Evolutionary conservation across 2,329 filamentous ascomycete genomes (phyloP).

Genomic region (Xylariomycetidae sp.): DNA sequence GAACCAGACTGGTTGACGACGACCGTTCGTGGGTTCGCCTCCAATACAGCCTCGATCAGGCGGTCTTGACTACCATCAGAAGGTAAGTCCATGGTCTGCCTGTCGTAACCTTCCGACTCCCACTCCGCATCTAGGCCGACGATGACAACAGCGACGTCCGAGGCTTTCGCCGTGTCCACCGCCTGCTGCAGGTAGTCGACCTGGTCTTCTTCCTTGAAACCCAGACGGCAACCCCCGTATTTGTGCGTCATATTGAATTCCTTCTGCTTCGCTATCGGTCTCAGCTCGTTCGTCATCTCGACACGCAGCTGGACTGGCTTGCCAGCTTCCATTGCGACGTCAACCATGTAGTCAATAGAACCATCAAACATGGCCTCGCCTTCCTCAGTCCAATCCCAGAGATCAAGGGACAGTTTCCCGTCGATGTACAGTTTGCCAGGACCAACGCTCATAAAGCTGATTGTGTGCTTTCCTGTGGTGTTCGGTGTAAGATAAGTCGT

Average conservation of each 20-base stretch:
- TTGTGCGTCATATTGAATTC: conserved; percentile 53
- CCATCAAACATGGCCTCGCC: conserved; percentile 68
- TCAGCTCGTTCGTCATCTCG: conserved; percentile 62
- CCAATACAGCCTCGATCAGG: conserved; percentile 55
- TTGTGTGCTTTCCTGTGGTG: conserved; percentile 55
- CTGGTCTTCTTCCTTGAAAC: conserved; percentile 62
- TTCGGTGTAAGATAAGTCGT: conserved; percentile 54
- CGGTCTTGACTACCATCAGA: conserved; percentile 52
- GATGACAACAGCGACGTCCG: conserved; percentile 63
- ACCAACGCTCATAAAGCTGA: conserved; percentile 63
- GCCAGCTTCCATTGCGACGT: conserved; percentile 52
- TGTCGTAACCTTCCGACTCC: conserved; percentile 70
- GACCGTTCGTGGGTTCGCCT: conserved; percentile 58
- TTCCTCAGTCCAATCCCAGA: conserved; percentile 65
- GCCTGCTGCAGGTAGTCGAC: conserved; percentile 59
- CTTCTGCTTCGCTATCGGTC: conserved; percentile 54
- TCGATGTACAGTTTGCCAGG: conserved; percentile 57
- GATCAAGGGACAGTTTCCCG: conserved; percentile 53
- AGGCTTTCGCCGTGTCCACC: conserved; percentile 52
- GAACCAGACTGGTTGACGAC: conserved; percentile 67
- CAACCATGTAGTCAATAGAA: conserved; percentile 57
- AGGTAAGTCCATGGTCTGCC: conserved; percentile 55
- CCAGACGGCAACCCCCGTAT: conserved; percentile 66
- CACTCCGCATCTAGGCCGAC: conserved; percentile 67
- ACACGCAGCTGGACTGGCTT: conserved; percentile 56